A percentile compares a stretch with the other conserved stretches of the same genome.
These are phyloP conservation scores for Mallotus repandus DNA, from an alignment of 441 rosid species.

Conservation along the genomic window DNA sequence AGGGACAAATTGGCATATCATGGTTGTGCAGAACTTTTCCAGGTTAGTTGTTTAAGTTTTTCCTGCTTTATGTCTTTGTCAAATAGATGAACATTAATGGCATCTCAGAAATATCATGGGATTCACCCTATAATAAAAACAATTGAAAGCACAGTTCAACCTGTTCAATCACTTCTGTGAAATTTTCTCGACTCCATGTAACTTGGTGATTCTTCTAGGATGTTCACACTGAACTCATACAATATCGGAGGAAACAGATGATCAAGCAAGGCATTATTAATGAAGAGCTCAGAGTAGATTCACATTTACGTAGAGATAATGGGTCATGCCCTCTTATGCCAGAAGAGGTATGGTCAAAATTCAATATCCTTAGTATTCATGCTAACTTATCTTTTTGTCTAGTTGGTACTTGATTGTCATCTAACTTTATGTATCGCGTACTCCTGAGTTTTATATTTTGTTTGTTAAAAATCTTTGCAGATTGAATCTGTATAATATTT, in stretches of 20 bases:
- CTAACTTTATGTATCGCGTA: neutral
- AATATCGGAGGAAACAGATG: conserved; percentile 85
- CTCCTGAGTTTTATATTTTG: neutral
- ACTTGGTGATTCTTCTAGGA: conserved; percentile 51
- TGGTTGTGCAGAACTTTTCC: conserved; percentile 99
- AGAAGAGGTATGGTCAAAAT: conserved; percentile 69
- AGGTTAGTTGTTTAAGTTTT: conserved; percentile 47
- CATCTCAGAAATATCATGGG: neutral
- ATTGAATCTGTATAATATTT: neutral
- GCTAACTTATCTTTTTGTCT: neutral
- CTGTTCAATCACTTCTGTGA: neutral
- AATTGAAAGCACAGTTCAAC: neutral
- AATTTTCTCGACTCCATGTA: conserved; percentile 29
- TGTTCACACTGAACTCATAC: conserved; percentile 90
- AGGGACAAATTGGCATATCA: conserved; percentile 88
- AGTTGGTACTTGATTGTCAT: conserved; percentile 11
- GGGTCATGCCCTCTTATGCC: conserved; percentile 99
- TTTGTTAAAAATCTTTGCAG: neutral
- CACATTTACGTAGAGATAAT: conserved; percentile 62
- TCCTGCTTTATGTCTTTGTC: conserved; percentile 16
- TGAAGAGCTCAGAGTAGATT: conserved; percentile 60
- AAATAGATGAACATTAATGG: neutral
- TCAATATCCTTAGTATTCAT: conserved; percentile 10
- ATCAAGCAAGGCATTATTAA: conserved; percentile 70
- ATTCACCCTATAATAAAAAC: neutral